Evolutionary conservation across 2,329 filamentous ascomycete species (phyloP).

Genomic region (Botrytis hyacinthi): DNA sequence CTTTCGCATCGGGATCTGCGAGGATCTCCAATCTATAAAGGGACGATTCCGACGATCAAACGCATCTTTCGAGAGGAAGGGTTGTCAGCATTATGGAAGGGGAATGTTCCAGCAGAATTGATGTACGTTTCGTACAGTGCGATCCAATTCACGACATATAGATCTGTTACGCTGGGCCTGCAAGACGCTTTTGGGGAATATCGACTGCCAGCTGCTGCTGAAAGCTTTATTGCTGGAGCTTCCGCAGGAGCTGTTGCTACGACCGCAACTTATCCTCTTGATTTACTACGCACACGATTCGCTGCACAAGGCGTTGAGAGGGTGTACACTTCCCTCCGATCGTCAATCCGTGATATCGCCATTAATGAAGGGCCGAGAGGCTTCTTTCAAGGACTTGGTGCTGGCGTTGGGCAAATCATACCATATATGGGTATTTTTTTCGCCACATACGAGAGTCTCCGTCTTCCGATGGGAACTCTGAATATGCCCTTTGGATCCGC

Average conservation of each 20-base stretch:
- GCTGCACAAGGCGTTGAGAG: conserved; percentile 84
- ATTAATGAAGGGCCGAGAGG: conserved; percentile 71
- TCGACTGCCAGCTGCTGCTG: conserved; percentile 61
- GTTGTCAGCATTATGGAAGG: conserved; percentile 88
- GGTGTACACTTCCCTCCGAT: conserved; percentile 71
- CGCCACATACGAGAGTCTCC: conserved; percentile 76
- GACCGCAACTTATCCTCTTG: conserved; percentile 82
- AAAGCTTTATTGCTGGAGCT: conserved; percentile 82
- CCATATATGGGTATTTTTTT: conserved; percentile 99
- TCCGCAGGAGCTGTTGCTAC: conserved; percentile 80
- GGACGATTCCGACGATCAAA: conserved; percentile 71
- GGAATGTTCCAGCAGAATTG: conserved; percentile 91
- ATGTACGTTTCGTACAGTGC: conserved; percentile 91
- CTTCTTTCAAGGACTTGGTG: conserved; percentile 84
- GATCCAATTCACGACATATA: conserved; percentile 87
- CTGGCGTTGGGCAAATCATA: conserved; percentile 81
- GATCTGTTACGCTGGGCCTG: conserved; percentile 67
- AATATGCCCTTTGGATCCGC: conserved; percentile 69
- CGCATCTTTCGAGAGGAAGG: conserved; percentile 81
- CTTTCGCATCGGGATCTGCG: conserved; percentile 51
- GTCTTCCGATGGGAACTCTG: conserved; percentile 55
- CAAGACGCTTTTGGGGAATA: conserved; percentile 39
- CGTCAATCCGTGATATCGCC: conserved; percentile 70
- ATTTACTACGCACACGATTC: conserved; percentile 89
- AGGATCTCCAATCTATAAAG: conserved; percentile 62